Base-by-base conservation (phyloP, 306 rosid species). In the Sicyos edulis region DNA sequence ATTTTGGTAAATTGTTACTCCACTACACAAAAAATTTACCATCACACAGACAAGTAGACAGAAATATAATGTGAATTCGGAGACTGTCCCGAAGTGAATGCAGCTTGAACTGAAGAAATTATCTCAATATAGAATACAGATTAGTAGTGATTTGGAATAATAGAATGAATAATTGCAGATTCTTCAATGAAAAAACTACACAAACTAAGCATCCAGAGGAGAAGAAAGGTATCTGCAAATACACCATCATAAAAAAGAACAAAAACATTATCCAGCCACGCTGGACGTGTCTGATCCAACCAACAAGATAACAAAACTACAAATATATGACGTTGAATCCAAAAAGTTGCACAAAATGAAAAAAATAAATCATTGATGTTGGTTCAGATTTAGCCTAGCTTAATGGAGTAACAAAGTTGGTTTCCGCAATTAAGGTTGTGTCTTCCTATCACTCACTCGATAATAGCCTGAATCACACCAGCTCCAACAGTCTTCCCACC, bases 401-500 rank as follows among this genome's bases (percentile, higher is more conserved):
- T 81, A 75, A 81, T 73, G 17, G 53, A 58, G 74, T 14, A 54
- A 54, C 51, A 19, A 9, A n/a, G n/a, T 19, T 65, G 54, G 75
- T 40, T n/a, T 61, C 71, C 47, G 32, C 37, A 42, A 59, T 75
- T 44, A 32, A 71, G 63, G 44, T 24, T 44, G 50, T 14, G n/a
- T n/a, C 49, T 65, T 54, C 32, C 16, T 6, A 51, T 69, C 65
- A 19, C 74, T 80, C 76, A 90, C 90, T 88, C 87, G 73, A 90
- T 84, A 73, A 90, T 90, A 17, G 89, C 79, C 65, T 86, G 91
- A 76, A 90, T 90, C 24, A 90, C 96, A 73, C 96, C 96, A 62
- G 96, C 96, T 72, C 96, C 96, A 40, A 90, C 96, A 50, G 96
- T 91, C 82, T 91, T 90, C 59, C 95, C 96, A 69, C 96, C 96